Conservation (phyloP, 257 asterid genomes). For the Misopates orontium region DNA sequence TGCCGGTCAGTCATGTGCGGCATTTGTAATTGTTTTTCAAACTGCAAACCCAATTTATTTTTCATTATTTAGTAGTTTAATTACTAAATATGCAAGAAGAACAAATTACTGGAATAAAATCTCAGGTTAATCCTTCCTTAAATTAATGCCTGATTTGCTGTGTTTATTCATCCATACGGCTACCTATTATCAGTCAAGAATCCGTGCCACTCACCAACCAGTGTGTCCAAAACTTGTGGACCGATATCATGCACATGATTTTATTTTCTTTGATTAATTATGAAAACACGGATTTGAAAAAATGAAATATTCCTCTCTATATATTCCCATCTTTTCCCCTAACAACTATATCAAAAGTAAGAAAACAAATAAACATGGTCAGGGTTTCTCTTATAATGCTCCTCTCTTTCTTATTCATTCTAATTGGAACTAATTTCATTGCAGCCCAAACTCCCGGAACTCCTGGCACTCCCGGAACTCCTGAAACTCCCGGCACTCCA, state of each 20-base stretch:
- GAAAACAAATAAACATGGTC: slow-evolving; percentile 27
- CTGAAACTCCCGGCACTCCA: no score
- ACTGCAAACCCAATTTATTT: no score
- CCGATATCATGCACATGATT: no score
- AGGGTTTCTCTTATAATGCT: slow-evolving; percentile 17
- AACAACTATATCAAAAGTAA: not conserved
- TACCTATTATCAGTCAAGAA: not conserved
- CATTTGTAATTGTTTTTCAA: no score
- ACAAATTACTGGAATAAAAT: not conserved
- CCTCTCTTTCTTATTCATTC: slow-evolving; percentile 24
- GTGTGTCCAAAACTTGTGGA: not conserved
- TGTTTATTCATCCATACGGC: slow-evolving; percentile 2
- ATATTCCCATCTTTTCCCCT: slow-evolving; percentile 18
- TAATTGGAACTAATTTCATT: slow-evolving; percentile 20
- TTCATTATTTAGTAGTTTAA: no score
- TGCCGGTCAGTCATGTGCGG: no score
- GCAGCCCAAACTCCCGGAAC: slow-evolving; percentile 15
- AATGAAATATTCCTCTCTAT: slow-evolving; percentile 16
- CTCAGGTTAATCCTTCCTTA: slow-evolving; percentile 6
- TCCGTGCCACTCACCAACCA: not conserved
- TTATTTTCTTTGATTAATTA: no score
- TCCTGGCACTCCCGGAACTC: no score
- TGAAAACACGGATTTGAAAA: no score
- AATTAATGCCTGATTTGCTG: slow-evolving; percentile 42
- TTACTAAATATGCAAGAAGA: no score